Base-by-base conservation (phyloP, 179 eudicot species). In the Spinacia oleracea region DNA sequence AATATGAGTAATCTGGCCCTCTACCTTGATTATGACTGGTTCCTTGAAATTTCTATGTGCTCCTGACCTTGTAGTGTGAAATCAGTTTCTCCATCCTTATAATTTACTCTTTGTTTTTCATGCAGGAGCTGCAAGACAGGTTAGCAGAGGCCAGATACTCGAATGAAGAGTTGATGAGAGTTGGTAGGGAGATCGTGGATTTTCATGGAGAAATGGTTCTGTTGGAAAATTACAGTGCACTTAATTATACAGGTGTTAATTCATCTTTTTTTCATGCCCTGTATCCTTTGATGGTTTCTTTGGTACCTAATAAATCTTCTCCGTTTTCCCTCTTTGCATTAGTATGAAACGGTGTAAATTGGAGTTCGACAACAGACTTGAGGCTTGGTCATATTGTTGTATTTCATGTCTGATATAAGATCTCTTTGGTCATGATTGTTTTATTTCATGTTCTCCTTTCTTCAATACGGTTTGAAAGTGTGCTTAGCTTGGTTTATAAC, bases 171-270 rank as follows among this genome's bases (percentile, higher is more conserved):
- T 74, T 89, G 82, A 76, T 85, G 75, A 81, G 80, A 80, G 64
- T 89, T 65, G 86, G 94, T 59, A 89, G 88, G 75, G 89, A 89
- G 83, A 71, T 92, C 40, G 97, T 89, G 32, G 97, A 93, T 85
- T 88, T 93, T 70, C 97, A 93, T 58, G 93, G 97, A 73, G 97
- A 91, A 86, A 89, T 93, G 94, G 92, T 93, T 81, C 74, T 93
- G 79, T 83, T 93, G 82, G 90, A 88, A 79, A 91, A 91, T 78
- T 93, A 93, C 74, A 91, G 98, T 78, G 91, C 94, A 75, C 94
- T 91, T 74, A 93, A 93, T 82, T 93, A 89, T 78, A 92, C 94
- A 71, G 98, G 98, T 92, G 83, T 18, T 70, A 25, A 23, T 12
- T 70, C 4, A n/a, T 51, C 62, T 70, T 10, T 43, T 55, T 27